Evolutionary conservation across 441 rosid species (phyloP).

Genomic region (Syzygium malaccense): DNA sequence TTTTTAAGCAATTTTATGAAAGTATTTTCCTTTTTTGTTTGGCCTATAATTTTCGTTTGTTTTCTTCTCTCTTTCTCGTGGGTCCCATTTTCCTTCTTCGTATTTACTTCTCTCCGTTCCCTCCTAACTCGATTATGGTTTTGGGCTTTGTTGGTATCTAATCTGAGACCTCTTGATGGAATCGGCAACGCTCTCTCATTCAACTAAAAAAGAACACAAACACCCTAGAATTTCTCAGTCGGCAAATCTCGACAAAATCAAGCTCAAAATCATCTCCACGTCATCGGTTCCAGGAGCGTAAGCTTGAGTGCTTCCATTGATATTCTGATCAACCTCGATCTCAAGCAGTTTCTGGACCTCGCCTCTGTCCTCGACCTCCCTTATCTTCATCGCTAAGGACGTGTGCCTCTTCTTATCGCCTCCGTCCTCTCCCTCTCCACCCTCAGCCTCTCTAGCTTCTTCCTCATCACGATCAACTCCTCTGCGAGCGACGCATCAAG

Average conservation of each 20-base stretch:
- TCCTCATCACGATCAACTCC: constrained; percentile 17
- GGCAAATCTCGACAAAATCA: not conserved
- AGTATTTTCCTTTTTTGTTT: not conserved
- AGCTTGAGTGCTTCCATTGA: constrained; percentile 52
- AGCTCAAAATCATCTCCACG: not conserved
- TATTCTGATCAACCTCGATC: constrained; percentile 59
- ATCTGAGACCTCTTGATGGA: constrained; percentile 41
- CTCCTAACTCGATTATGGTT: not conserved
- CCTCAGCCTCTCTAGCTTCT: constrained; percentile 58
- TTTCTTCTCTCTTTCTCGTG: not conserved
- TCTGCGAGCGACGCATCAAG: too few relatives aligned
- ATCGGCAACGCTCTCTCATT: constrained; percentile 50
- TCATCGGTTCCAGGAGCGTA: constrained; percentile 5
- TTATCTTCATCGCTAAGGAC: constrained; percentile 34
- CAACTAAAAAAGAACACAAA: not conserved
- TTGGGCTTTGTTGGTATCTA: not conserved
- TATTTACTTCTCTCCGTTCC: not conserved
- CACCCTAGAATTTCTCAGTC: not conserved
- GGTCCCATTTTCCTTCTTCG: not conserved
- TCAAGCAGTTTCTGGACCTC: constrained; percentile 45
- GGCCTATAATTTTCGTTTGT: not conserved
- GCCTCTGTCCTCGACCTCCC: constrained; percentile 39
- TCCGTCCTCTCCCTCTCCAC: constrained; percentile 48
- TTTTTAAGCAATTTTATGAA: not conserved
- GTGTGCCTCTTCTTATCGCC: constrained; percentile 27